phyloP scores from a whole-genome alignment of 2,329 filamentous ascomycete genomes.

The Fusarium armeniacum region DNA sequence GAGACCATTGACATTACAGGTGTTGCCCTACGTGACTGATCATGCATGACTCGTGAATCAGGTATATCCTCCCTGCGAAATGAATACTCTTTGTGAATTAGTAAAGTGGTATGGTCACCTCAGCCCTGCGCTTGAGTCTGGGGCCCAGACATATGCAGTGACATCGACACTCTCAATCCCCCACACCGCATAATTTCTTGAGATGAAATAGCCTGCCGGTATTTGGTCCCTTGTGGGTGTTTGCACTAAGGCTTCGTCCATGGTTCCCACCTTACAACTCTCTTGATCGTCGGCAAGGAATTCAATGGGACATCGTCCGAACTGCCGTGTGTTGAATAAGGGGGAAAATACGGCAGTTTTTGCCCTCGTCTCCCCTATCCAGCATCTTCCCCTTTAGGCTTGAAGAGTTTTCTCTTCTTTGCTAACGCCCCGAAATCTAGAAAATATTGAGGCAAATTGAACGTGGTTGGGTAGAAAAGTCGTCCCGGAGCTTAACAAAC shows the following conservation, averaged over 20 bases:
- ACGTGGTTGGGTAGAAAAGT: conserved; percentile 2
- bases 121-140: background rate
- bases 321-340: background rate
- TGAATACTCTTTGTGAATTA: background rate
- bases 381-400: conserved; percentile 1
- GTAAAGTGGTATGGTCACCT: background rate
- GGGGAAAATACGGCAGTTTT: background rate
- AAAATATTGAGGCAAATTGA: background rate
- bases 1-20: background rate
- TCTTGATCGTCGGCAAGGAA: conserved; percentile 2
- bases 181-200: background rate
- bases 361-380: background rate
- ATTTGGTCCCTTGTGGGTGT: background rate
- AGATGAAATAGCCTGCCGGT: background rate
- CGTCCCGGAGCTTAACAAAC: conserved; percentile 1
- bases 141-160: background rate
- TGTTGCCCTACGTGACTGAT: background rate
- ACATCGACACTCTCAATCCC: no score
- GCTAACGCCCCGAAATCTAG: background rate
- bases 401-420: background rate
- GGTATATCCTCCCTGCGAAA: background rate
- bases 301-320: background rate
- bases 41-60: background rate
- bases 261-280: background rate
- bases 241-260: background rate